Base-by-base conservation (phyloP, 2,329 filamentous ascomycete species). In the Shiraia sp. region DNA sequence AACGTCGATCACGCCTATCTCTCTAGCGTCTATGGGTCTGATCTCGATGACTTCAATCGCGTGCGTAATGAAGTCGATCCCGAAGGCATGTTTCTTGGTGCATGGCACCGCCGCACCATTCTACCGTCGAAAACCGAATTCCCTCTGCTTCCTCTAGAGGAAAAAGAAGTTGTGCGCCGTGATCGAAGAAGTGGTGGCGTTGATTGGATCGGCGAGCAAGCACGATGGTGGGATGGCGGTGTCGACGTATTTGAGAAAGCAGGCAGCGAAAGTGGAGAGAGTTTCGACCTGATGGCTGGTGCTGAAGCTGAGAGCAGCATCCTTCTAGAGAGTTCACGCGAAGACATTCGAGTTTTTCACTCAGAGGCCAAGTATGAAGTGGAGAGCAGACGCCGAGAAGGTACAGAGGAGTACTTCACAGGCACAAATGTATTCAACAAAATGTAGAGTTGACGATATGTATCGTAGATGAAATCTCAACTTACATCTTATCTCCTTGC, bases 81-180 rank as follows among this genome's bases (percentile, higher is more conserved):
- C 0, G 82, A 90, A 47, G 90, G 90, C 42, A 86, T 95, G 80
- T 96, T 96, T 70, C 77, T 92, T 10, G 92, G 92, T 2, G 85
- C 90, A 34, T 99, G 92, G 92, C 90, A 96, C 69, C 78, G 87
- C 19, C 79, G 86, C 36, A 67, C 62, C 1, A 52, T 72, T n/a
- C 53, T 70, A 2, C 67, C 67, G 0, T 40, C 59, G 3, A 58
- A 55, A 23, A 44, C 49, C 2, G 57, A 68, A 16, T 32, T 63
- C 6, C 60, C 66, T 7, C 29, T 61, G 0, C 60, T 69, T 15
- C 54, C 71, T 2, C 55, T 68, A 4, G 69, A 75, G 45, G 74
- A 76, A 41, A 71, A 74, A 17, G 65, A 74, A 40, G 55, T 75
- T 2, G 70, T 72, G 43, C 51, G 59, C 28, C 55, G 61, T 10